Evolutionary conservation across 1,139 yeast species (phyloP), one percentile per base, ranked within the genome.

Genomic region (Pichia sp.): DNA sequence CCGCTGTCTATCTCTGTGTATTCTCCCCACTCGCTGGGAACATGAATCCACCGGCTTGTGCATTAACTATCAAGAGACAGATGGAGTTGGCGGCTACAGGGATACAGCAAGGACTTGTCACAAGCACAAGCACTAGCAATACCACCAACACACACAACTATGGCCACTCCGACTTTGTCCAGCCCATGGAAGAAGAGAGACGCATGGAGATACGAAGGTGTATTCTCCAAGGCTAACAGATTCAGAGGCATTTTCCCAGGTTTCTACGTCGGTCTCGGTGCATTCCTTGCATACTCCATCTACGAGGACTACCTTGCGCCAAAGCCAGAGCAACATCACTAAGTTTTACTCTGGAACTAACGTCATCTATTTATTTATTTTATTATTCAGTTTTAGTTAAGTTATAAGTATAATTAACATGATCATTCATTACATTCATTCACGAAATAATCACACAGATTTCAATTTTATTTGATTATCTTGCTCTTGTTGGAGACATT

Each of bases 181-280:
- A 39, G 35, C 21, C 41, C 44, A 32, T 40, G 44, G 44, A 40
- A 40, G 22, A 40, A 38, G 28, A 40, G 94, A 71, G 94, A 85
- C 59, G 94, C 94, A 37, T 85, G 95, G 95, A 77, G 94, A 68
- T 81, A 76, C 61, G 80, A 77, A 52, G 94, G 93, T 42, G 84
- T 78, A 41, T 85, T 85, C 64, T 69, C 82, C 40, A 75, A 88
- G 51, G 63, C 64, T 39, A 77, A 79, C 62, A 67, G 93, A 52
- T 80, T 77, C 61, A 77, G 69, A 52, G 75, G 75, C 41, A 72
- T 84, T n/a, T 74, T 85, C 55, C 95, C 95, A 3, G 95, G 95
- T 3, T 71, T 85, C 37, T 86, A 87, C 29, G 71, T 80, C 35
- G 95, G 91, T 29, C 69, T 80, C 22, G 91, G 77, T 23, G 91